Base-by-base conservation (phyloP, 1,139 yeast species). In the Eremothecium cymbalariae region DNA sequence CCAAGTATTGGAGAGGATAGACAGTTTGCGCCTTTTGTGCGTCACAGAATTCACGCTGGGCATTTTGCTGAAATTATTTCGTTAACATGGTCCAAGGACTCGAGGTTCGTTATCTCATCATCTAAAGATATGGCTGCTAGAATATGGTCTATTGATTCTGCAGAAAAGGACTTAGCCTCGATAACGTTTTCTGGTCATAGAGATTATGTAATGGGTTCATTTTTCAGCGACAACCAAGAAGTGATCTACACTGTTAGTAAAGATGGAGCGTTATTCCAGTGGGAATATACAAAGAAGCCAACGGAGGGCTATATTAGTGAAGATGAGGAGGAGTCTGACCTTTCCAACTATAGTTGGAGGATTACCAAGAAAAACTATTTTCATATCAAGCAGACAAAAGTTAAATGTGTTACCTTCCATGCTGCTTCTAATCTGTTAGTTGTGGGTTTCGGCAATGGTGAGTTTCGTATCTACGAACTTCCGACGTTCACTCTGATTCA, bases 11-110 rank as follows among this genome's bases (percentile, higher is more conserved):
- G 74, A 2, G 83, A 78, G 47, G 78, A 72, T 40, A 68, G 94
- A 44, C 96, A 86, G 56, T 90, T 93, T 68, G 93, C 95, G 1
- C 99, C 98, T 11, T 93, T 90, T 61, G 82, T 90, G 26, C 79
- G 94, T 46, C 86, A 84, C 58, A 68, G 95, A 50, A 73, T 83
- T 5, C 86, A 86, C 51, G 85, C 96, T 2, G 99, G 98, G 18
- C 98, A 90, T 62, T 86, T 78, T 56, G 77, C 78, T 34, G 94
- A 84, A 45, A 76, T 93, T 17, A 70, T 76, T 1, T 74, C 84
- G 6, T 60, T 90, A 7, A 70, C 83, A 4, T 90, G 98, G 98
- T 84, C 96, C 0, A 70, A 68, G 23, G 98, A 90, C 59, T 83
- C 95, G 4, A 68, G 95, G 47, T 90, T 86, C 55, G 72, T 90